These are phyloP conservation scores for Diutina ranongensis DNA, from an alignment of 1,139 yeast genomes.

Conservation along the genomic window DNA sequence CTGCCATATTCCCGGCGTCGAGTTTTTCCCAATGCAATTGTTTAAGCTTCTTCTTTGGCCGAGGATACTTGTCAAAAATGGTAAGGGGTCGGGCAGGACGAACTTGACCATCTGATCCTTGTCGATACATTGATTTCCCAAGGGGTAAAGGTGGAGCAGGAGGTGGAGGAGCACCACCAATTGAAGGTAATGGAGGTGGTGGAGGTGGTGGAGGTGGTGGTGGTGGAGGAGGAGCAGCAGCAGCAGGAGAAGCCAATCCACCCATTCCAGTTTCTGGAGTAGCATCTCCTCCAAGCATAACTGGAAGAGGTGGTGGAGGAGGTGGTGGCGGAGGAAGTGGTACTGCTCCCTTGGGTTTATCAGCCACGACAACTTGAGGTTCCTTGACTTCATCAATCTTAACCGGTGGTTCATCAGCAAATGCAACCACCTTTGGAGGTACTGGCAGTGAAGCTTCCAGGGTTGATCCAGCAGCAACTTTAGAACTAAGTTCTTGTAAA, in stretches of 20 bases:
- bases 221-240: conserved; percentile 8
- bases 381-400: conserved; percentile 12
- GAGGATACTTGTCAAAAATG: conserved; percentile 52
- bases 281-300: background rate
- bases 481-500: conserved; percentile 44
- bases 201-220: conserved; percentile 11
- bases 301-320: conserved; percentile 7
- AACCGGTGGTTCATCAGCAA: conserved; percentile 12
- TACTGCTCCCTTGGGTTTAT: background rate
- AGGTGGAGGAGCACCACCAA: background rate
- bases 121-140: background rate
- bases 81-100: background rate
- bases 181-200: conserved; percentile 1
- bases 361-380: conserved; percentile 7
- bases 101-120: background rate
- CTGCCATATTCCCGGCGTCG: conserved; percentile 43
- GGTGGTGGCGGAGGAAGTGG: conserved; percentile 1
- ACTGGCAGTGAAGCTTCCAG: background rate
- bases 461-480: conserved; percentile 20
- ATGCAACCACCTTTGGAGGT: conserved; percentile 19
- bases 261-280: conserved; percentile 8
- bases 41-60: conserved; percentile 69
- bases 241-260: conserved; percentile 6
- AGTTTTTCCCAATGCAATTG: conserved; percentile 81
- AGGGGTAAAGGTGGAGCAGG: background rate